phyloP scores from a whole-genome alignment of 2,329 filamentous ascomycete genomes.

The Akanthomyces lecanii region DNA sequence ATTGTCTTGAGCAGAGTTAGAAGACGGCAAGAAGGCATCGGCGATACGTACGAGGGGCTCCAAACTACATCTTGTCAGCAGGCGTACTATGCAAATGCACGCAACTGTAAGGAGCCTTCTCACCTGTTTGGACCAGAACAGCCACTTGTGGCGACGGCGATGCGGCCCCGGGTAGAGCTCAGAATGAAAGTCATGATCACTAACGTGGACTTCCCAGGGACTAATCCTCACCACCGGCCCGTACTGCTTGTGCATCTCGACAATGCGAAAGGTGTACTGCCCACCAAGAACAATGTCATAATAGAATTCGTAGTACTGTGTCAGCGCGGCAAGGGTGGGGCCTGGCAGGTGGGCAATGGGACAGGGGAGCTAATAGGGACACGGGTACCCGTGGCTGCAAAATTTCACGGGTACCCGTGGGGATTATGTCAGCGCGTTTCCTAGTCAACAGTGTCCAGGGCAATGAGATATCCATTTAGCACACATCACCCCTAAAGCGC shows the following conservation, averaged over 20 bases:
- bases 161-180: conserved; percentile 34
- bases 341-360: conserved; percentile 37
- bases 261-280: conserved; percentile 39
- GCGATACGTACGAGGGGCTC: conserved; percentile 31
- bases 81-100: background rate
- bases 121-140: conserved; percentile 34
- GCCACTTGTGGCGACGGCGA: conserved; percentile 31
- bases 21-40: background rate
- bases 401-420: no score
- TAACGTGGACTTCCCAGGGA: conserved; percentile 38
- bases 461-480: no score
- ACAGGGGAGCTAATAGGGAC: no score
- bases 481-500: no score
- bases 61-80: conserved; percentile 25
- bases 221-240: conserved; percentile 39
- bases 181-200: conserved; percentile 35
- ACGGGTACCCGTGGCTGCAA: no score
- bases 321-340: conserved; percentile 36
- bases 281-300: conserved; percentile 40
- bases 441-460: no score
- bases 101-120: background rate
- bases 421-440: no score
- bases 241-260: conserved; percentile 38
- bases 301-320: conserved; percentile 39
- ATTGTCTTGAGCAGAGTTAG: conserved; percentile 27